Evolutionary conservation across 2,329 filamentous ascomycete species (phyloP), one percentile per base, ranked within the genome.

Genomic region (Pyrenophora teres): DNA sequence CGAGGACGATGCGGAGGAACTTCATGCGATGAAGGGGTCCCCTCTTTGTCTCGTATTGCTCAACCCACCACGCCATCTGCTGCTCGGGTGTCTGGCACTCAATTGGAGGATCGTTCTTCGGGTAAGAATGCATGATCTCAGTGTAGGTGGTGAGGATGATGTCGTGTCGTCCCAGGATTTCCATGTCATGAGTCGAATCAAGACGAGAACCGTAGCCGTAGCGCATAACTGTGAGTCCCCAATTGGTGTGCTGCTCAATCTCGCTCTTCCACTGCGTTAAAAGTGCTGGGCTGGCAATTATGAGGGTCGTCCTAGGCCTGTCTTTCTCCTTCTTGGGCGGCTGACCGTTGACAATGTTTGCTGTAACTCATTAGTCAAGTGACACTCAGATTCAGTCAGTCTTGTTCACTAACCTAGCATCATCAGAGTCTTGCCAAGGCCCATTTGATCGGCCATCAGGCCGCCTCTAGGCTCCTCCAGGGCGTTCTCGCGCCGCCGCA

Each of bases 1-100:
- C 83, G 0, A 86, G 69, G 1, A 86, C 76, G 3, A 86, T 53
- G 1, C 84, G 71, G 35, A 81, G 77, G 72, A 70, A 74, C 9
- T 50, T 32, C 40, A 70, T 67, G 8, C 60, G 50, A 40, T 74
- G 72, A 1, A 74, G 50, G 2, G 62, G 36, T 0, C 72, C 77
- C 3, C 76, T 63, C 0, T 73, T 40, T 0, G 63, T 53, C 1
- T 68, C 60, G 5, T 63, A 78, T 0, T 65, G 52, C 0, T 59
- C 15, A 9, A 59, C 52, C 69, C 74, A 78, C 63, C 71, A 80
- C 0, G 62, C 52, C 0, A 80, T 73, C 16, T 79, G 74, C 8
- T 75, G 51, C 0, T 73, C 59, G 0, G 76, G 63, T 0, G 73
- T 77, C 18, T 71, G 65, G 4, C 72, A 63, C 9, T 75, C 50